Evolutionary conservation across 1,284 basidiomycete genomes (phyloP).

Genomic region (Ceratobasidium sp.): DNA sequence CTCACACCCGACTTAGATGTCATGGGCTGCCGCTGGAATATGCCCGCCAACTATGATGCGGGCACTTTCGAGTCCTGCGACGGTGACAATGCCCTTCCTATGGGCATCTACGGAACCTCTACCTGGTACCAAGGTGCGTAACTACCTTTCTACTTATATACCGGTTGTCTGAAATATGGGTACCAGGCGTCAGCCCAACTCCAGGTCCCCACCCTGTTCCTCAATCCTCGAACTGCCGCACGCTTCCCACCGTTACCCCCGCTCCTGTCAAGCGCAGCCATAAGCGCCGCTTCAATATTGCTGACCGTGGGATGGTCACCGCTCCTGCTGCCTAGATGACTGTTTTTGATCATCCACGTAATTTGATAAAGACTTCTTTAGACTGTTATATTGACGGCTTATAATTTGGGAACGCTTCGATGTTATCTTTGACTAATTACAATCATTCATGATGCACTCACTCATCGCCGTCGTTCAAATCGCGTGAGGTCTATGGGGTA

Average conservation of each 20-base stretch:
- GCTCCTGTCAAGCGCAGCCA: conserved; percentile 22
- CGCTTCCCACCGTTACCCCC: conserved; percentile 52
- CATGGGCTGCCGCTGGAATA: conserved; percentile 63
- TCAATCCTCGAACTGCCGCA: conserved; percentile 52
- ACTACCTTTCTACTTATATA: not conserved
- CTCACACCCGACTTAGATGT: conserved; percentile 43
- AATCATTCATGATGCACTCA: no score
- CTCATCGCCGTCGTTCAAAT: no score
- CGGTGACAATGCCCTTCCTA: conserved; percentile 58
- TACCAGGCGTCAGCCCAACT: conserved; percentile 56
- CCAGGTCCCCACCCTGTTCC: conserved; percentile 58
- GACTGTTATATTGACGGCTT: no score
- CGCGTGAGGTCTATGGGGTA: no score
- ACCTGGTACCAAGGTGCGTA: conserved; percentile 57
- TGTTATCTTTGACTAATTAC: not conserved
- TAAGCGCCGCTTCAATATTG: conserved; percentile 24
- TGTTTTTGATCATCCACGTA: not conserved
- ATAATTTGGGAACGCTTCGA: not conserved
- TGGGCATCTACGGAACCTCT: conserved; percentile 66
- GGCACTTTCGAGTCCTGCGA: conserved; percentile 61
- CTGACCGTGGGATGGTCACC: conserved; percentile 11
- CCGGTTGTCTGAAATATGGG: conserved; percentile 34
- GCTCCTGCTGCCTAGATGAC: not conserved
- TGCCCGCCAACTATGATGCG: conserved; percentile 59
- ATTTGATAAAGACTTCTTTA: not conserved